Evolutionary conservation across 352 stramenopile species (phyloP).

Genomic region (Globisporangium abappressorium): DNA sequence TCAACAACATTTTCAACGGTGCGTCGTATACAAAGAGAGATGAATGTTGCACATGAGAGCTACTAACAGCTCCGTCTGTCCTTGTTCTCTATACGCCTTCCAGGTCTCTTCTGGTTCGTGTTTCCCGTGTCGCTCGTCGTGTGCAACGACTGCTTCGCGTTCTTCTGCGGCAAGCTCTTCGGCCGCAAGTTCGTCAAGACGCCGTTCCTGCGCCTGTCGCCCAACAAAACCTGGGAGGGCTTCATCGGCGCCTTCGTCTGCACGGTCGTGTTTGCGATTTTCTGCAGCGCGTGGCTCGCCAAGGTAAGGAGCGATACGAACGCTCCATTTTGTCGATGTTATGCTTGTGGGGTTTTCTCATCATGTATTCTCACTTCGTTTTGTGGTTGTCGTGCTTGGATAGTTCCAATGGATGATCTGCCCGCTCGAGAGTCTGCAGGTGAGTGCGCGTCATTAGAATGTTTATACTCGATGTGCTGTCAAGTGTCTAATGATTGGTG

Average conservation of each 20-base stretch:
- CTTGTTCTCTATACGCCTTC: not conserved
- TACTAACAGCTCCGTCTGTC: not conserved
- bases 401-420: slow-evolving; percentile 93
- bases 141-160: slow-evolving; percentile 96
- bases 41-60: not conserved
- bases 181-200: slow-evolving; percentile 93
- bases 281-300: slow-evolving; percentile 88
- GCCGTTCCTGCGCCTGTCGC: slow-evolving; percentile 89
- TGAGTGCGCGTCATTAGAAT: not conserved
- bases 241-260: slow-evolving; percentile 97
- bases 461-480: not conserved
- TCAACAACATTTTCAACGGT: slow-evolving; percentile 96
- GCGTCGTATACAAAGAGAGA: slow-evolving; percentile 10
- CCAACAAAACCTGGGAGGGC: slow-evolving; percentile 99
- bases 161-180: slow-evolving; percentile 88
- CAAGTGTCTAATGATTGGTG: not conserved
- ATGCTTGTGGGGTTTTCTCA: not conserved
- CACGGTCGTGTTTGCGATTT: slow-evolving; percentile 94
- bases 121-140: slow-evolving; percentile 93
- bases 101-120: slow-evolving; percentile 94
- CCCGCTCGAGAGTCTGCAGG: slow-evolving; percentile 71
- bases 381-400: not conserved
- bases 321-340: not conserved
- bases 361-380: not conserved
- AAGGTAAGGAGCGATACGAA: slow-evolving; percentile 19